A percentile compares a stretch with the other conserved stretches of the same genome.
Evolutionary conservation across 78 protist species (phyloP).

Genomic region (Capsaspora owczarzaki): DNA sequence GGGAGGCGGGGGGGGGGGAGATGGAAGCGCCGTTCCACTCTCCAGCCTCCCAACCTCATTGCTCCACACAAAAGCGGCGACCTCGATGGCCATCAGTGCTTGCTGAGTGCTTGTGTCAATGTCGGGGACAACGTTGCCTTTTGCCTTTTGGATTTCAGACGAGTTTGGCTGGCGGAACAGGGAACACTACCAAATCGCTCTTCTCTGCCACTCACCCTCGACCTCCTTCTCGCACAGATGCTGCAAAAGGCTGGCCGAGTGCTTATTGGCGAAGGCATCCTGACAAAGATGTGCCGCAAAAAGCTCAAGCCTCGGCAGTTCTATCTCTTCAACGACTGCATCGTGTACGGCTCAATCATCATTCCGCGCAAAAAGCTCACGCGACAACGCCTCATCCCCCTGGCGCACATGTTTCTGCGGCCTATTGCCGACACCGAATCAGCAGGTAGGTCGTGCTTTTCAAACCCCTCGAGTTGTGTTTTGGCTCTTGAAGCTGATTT

Average conservation of each 20-base stretch:
- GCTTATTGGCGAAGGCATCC: background rate
- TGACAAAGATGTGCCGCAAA: background rate
- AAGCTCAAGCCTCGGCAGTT: slow-evolving; percentile 9
- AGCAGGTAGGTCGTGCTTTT: background rate
- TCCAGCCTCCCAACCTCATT: too few species aligned
- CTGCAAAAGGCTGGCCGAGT: background rate
- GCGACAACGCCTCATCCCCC: background rate
- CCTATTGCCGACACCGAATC: background rate
- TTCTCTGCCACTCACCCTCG: too few species aligned
- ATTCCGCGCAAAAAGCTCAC: background rate
- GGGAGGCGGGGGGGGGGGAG: too few species aligned
- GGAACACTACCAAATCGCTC: too few species aligned
- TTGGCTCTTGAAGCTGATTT: background rate
- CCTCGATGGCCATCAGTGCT: too few species aligned
- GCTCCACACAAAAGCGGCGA: too few species aligned
- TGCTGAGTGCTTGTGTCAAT: too few species aligned
- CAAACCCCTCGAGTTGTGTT: too few species aligned
- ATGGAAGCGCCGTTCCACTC: too few species aligned
- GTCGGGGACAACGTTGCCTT: too few species aligned
- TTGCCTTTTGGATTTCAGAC: too few species aligned
- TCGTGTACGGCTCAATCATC: background rate
- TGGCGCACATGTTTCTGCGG: background rate
- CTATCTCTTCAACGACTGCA: background rate
- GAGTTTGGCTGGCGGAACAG: too few species aligned
- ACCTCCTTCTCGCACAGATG: background rate